Evolutionary conservation across 78 protist genomes (phyloP).

Genomic region (Abeoforma whisleri): DNA sequence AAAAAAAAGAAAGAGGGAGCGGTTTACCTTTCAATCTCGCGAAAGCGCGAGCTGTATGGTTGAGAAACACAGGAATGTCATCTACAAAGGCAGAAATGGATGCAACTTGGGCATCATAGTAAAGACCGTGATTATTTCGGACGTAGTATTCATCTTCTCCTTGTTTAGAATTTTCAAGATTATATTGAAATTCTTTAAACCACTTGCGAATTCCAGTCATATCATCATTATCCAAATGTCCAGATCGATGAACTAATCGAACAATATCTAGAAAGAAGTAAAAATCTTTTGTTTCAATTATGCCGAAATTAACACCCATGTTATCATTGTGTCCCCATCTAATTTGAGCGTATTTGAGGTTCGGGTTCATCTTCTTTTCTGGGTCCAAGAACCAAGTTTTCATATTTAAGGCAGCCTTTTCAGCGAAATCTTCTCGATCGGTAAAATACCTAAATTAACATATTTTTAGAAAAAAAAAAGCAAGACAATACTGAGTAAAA

Average conservation of each 20-base stretch:
- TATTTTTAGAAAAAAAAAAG: background rate
- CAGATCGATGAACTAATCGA: background rate
- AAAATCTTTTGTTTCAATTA: conserved; percentile 35
- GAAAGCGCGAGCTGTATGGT: conserved; percentile 17
- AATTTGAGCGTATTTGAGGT: conserved; percentile 26
- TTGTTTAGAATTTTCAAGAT: conserved; percentile 5
- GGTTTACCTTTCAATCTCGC: conserved; percentile 11
- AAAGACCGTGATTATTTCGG: conserved; percentile 31
- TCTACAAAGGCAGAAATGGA: conserved; percentile 33
- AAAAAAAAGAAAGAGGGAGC: background rate
- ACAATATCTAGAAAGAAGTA: conserved; percentile 36
- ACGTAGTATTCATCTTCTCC: background rate
- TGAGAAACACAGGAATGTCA: conserved; percentile 21
- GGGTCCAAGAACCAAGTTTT: conserved; percentile 18
- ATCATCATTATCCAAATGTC: background rate
- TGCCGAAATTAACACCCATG: conserved; percentile 12
- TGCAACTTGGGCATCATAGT: conserved; percentile 23
- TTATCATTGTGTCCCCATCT: conserved; percentile 33
- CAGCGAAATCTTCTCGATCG: conserved; percentile 1
- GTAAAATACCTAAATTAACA: too few species aligned
- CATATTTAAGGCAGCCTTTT: conserved; percentile 2
- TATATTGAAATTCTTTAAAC: background rate
- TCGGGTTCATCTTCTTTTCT: conserved; percentile 30
- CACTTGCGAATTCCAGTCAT: background rate
- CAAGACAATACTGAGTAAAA: background rate